Evolutionary conservation across 2,329 filamentous ascomycete species (phyloP).

Genomic region (Fusarium equiseti): DNA sequence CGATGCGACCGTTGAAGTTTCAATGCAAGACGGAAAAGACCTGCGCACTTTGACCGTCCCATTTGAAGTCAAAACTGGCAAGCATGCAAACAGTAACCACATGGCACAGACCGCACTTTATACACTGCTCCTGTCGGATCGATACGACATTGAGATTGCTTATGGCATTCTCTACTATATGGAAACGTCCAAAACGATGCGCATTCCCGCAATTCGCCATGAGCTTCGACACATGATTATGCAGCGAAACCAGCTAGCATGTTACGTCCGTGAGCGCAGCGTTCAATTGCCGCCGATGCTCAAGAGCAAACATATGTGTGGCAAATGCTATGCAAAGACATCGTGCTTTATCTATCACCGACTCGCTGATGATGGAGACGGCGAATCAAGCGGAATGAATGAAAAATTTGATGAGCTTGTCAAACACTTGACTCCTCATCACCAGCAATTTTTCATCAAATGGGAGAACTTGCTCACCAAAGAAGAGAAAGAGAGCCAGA

Average conservation of each 20-base stretch:
- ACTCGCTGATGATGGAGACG: constrained; percentile 84
- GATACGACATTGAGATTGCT: constrained; percentile 91
- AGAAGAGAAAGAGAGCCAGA: constrained; percentile 91
- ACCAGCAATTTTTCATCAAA: constrained; percentile 89
- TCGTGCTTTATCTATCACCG: constrained; percentile 95
- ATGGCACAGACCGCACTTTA: constrained; percentile 95
- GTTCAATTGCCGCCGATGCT: constrained; percentile 87
- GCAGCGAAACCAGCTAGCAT: constrained; percentile 90
- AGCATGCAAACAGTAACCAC: constrained; percentile 83
- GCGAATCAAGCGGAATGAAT: constrained; percentile 83
- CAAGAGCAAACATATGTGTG: constrained; percentile 83
- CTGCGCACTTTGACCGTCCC: constrained; percentile 83
- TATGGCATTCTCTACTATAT: constrained; percentile 96
- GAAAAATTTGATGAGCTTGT: constrained; percentile 86
- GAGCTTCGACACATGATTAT: constrained; percentile 98
- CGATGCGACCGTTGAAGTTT: constrained; percentile 93
- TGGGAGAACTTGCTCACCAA: constrained; percentile 95
- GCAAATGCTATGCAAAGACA: constrained; percentile 89
- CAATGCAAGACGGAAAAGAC: constrained; percentile 77
- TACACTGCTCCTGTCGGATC: constrained; percentile 89
- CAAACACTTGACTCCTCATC: constrained; percentile 77
- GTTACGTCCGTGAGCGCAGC: constrained; percentile 83
- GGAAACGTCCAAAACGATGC: constrained; percentile 86
- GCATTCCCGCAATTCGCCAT: constrained; percentile 85
- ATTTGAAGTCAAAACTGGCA: constrained; percentile 95